Conservation (phyloP, 352 stramenopile genomes). For the Globisporangium orthogonon region DNA sequence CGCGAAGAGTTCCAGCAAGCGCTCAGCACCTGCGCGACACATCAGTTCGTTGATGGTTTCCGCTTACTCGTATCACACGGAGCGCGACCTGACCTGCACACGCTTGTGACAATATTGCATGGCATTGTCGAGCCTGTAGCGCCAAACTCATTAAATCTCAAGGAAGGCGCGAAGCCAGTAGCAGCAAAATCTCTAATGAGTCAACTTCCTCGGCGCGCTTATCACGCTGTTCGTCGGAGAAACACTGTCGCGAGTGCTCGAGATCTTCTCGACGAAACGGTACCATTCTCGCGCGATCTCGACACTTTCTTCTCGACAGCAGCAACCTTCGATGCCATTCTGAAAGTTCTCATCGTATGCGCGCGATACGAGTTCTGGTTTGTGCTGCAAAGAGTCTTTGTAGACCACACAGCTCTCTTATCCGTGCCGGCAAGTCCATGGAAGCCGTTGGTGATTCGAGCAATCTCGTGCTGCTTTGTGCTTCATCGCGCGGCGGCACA, state of each 20-base stretch:
- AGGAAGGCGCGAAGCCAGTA: background rate
- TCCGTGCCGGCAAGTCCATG: conserved; percentile 30
- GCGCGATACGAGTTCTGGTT: conserved; percentile 44
- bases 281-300: conserved; percentile 20
- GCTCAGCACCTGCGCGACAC: conserved; percentile 21
- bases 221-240: background rate
- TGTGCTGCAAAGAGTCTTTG: conserved; percentile 34
- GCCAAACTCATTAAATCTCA: background rate
- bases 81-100: conserved; percentile 24
- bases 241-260: conserved; percentile 8
- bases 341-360: conserved; percentile 40
- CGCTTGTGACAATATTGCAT: conserved; percentile 28
- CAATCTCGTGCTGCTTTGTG: conserved; percentile 31
- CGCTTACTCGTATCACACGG: conserved; percentile 24
- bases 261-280: conserved; percentile 23
- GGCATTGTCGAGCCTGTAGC: conserved; percentile 11
- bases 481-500: conserved; percentile 42
- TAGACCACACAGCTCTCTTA: conserved; percentile 27
- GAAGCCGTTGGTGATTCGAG: conserved; percentile 41
- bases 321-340: conserved; percentile 33
- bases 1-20: conserved; percentile 40
- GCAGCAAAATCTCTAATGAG: background rate
- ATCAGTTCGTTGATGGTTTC: conserved; percentile 41
- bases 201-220: background rate
- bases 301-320: conserved; percentile 30